Base-by-base conservation (phyloP, 73 alveolate species). In the Paramecium pentaurelia region DNA sequence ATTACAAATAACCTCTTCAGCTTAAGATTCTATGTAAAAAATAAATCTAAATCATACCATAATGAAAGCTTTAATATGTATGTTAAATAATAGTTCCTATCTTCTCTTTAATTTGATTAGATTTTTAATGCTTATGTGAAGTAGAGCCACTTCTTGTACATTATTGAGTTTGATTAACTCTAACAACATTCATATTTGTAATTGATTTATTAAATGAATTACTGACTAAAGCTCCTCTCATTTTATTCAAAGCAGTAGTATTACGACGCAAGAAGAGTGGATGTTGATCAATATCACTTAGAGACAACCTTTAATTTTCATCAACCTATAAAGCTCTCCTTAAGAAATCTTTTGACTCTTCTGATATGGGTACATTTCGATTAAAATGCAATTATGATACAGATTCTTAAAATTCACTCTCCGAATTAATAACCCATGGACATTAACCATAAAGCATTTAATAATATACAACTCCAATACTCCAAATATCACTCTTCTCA, bases 391-490 rank as follows among this genome's bases (percentile, higher is more conserved):
- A 47, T 49, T 80, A 22, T 22, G 91, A 80, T 9, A 47, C 73
- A 27, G 91, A 80, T 36, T 42, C 91, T 80, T 80, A 16, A 49
- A 80, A 80, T 47, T 80, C 91, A 44, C 77, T 28, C 30, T 80
- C 91, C 1, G 28, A 14, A 47, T 42, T 80, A 2, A 80, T 80
- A 0, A 80, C 91, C 91, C 91, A 80, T 22, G 91, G 91, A 80
- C 91, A 80, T 80, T 80, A 44, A n/a, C 91, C 91, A 47, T 80
- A 80, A 0, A 80, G 22, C 91, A 80, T 80, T 47, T 80, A 12
- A 20, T 80, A 80, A 47, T 80, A 80, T 4, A 80, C 64, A 10
- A 80, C 91, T 3, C 91, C 91, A 2, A 80, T 80, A 47, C 77
- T 45, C 91, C 91, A 80, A 12, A 80, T 80, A 25, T 80, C 91